Evolutionary conservation across 495 filamentous ascomycete genomes (phyloP), one percentile per base, ranked within the genome.

Genomic region (Delitschia confertaspora): DNA sequence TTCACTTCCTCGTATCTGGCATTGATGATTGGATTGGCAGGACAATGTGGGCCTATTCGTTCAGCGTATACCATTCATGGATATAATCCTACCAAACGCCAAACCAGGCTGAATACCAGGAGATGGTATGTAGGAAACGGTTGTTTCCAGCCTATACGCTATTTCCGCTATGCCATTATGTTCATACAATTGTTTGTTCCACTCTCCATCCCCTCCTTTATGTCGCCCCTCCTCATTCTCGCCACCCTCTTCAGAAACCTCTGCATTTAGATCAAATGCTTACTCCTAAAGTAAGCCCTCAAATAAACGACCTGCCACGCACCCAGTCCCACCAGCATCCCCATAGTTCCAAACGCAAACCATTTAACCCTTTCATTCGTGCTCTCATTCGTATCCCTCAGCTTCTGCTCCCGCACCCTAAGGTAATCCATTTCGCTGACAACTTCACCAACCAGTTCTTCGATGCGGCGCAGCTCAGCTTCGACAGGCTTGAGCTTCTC

Each of bases 401-500:
- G 78, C 66, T 84, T 91, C 75, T 95, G 88, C 72, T 98, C 91
- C 55, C 91, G 75, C 6, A 67, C 60, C 42, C 93, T 74, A 31
- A 98, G 78, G 70, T 96, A 98, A 45, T 68, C 65, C 65, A 68
- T 66, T 59, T 66, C 63, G 24, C 44, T 26, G 20, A 62, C 62
- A 31, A 68, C 55, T 51, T 68, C 65, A 29, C 49, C 60, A 13
- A 63, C 60, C 18, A 60, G 41, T 43, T 68, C 65, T 24, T 59
- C 58, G 55, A 96, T 85, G 42, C 89, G 82, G 47, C 89, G 80
- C 60, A 98, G 77, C 60, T 98, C 91, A 17, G 87, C 87, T 72
- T 98, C 91, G 53, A 95, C 75, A 37, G 91, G 91, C 75, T 95
- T 95, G 44, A 98, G 77, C 73, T 96, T 98, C 78, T 98, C 91